phyloP scores from a whole-genome alignment of 2,329 filamentous ascomycete genomes.

The Beauveria caledonica region DNA sequence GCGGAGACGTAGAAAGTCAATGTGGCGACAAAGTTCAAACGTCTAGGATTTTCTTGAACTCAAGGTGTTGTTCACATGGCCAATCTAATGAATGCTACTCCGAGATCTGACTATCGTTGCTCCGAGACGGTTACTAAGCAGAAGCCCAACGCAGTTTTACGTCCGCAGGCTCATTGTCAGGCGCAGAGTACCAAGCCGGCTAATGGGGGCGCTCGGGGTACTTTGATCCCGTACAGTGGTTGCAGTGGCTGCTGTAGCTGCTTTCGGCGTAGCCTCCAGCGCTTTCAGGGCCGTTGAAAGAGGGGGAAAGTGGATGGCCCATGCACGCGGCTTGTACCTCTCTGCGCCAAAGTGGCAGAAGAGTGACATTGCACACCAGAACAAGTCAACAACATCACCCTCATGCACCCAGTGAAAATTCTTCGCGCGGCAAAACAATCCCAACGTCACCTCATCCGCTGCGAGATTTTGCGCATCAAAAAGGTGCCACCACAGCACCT shows the following conservation, averaged over 20 bases:
- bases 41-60: no score
- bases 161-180: neutral
- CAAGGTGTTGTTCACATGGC: neutral
- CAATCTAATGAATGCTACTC: neutral
- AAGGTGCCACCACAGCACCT: slow-evolving; percentile 39
- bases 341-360: slow-evolving; percentile 11
- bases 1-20: no score
- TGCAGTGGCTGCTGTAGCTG: slow-evolving; percentile 8
- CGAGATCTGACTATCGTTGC: neutral
- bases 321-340: slow-evolving; percentile 22
- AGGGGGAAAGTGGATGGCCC: slow-evolving; percentile 21
- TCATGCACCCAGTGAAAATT: slow-evolving; percentile 39
- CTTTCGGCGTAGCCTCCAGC: slow-evolving; percentile 8
- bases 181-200: neutral
- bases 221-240: slow-evolving; percentile 3
- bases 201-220: neutral
- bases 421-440: slow-evolving; percentile 45
- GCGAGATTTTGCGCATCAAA: slow-evolving; percentile 45
- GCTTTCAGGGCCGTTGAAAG: slow-evolving; percentile 20
- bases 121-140: neutral
- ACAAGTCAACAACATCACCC: slow-evolving; percentile 10
- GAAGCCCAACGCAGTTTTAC: neutral
- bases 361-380: slow-evolving; percentile 16
- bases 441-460: slow-evolving; percentile 49
- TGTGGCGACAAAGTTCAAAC: no score